Conservation (phyloP, 768 basidiomycete genomes). For the Podaxis sp. region DNA sequence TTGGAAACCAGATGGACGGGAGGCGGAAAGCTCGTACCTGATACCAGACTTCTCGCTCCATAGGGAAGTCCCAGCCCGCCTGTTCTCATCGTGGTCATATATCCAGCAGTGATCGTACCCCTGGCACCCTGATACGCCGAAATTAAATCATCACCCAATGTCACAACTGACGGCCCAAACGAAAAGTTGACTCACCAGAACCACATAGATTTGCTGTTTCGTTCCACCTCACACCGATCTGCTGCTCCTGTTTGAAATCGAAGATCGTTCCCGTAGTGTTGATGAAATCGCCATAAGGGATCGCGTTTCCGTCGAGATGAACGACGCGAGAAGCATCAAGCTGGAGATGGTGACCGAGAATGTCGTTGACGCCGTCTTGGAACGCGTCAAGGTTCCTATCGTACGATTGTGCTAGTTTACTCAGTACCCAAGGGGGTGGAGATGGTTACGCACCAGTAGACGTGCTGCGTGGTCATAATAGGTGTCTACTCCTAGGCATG, state of each 20-base stretch:
- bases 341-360: constrained; percentile 33
- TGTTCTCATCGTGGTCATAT: constrained; percentile 36
- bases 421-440: not conserved
- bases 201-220: constrained; percentile 30
- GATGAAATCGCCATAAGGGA: constrained; percentile 39
- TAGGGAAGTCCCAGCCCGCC: constrained; percentile 34
- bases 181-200: constrained; percentile 21
- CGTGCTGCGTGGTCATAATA: constrained; percentile 57
- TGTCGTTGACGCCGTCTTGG: constrained; percentile 37
- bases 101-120: constrained; percentile 55
- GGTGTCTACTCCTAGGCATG: constrained; percentile 38
- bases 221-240: constrained; percentile 35
- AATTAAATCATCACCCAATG: not conserved
- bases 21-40: constrained; percentile 27
- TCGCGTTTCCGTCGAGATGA: constrained; percentile 35
- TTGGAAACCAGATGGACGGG: not conserved
- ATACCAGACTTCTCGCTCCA: constrained; percentile 53
- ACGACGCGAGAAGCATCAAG: constrained; percentile 34
- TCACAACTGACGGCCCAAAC: not conserved
- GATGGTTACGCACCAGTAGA: constrained; percentile 41
- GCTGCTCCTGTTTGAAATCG: constrained; percentile 39
- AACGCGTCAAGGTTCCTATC: constrained; percentile 54
- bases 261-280: constrained; percentile 32
- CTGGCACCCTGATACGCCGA: constrained; percentile 33
- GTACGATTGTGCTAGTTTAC: not conserved